These are phyloP conservation scores for Thelonectria discophora DNA, from an alignment of 2,329 filamentous ascomycete species.

Conservation along the genomic window DNA sequence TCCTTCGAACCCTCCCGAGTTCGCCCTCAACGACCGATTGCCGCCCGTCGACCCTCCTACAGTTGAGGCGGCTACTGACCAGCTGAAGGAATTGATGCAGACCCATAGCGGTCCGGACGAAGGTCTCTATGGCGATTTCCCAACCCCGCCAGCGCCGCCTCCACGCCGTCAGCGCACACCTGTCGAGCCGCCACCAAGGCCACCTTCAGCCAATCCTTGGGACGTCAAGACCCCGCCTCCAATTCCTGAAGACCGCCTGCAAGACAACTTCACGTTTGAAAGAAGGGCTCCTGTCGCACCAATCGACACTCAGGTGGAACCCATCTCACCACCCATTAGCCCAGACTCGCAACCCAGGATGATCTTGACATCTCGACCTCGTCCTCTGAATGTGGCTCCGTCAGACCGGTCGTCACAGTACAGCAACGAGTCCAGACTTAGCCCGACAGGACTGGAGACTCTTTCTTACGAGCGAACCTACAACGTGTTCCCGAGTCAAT, in stretches of 20 bases:
- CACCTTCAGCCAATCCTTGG: conserved; percentile 56
- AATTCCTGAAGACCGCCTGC: conserved; percentile 31
- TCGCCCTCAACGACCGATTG: conserved; percentile 22
- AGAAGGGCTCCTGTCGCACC: conserved; percentile 39
- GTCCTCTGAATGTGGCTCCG: conserved; percentile 30
- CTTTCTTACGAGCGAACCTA: conserved; percentile 36
- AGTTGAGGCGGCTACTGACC: conserved; percentile 43
- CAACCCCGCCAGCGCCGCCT: conserved; percentile 13
- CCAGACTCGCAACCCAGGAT: conserved; percentile 28
- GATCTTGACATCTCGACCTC: conserved; percentile 24
- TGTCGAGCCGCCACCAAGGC: conserved; percentile 42
- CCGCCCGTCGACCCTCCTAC: conserved; percentile 33
- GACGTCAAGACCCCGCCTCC: conserved; percentile 44
- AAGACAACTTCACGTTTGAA: conserved; percentile 38
- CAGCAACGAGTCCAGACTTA: conserved; percentile 36
- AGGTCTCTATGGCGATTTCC: conserved; percentile 33
- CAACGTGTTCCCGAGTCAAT: conserved; percentile 36
- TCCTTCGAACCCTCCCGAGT: conserved; percentile 10
- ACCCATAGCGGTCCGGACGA: conserved; percentile 40
- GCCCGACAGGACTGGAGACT: conserved; percentile 34
- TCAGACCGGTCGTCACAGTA: conserved; percentile 35
- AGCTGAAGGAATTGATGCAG: conserved; percentile 43
- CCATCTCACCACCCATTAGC: conserved; percentile 36
- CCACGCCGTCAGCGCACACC: conserved; percentile 30
- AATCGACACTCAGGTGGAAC: conserved; percentile 35